These are phyloP conservation scores for Obba rivulosa DNA, from an alignment of 768 basidiomycete species.

Conservation along the genomic window DNA sequence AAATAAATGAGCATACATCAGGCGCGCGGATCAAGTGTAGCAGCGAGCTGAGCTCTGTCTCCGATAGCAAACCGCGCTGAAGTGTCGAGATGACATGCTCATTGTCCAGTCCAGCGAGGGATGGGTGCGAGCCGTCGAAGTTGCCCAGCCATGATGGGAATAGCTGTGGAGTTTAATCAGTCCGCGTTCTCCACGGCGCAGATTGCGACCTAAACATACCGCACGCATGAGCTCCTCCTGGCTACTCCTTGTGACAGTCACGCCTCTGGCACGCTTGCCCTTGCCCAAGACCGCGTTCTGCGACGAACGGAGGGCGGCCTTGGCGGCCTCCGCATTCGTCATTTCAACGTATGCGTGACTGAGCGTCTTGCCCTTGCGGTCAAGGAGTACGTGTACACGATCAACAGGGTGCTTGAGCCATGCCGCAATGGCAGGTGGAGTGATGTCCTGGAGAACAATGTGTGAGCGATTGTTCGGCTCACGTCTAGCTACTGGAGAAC, in stretches of 20 bases:
- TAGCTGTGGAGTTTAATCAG: constrained; percentile 36
- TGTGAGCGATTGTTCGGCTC: constrained; percentile 2
- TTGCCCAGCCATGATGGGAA: constrained; percentile 79
- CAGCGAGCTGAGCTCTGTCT: constrained; percentile 60
- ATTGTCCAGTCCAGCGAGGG: constrained; percentile 56
- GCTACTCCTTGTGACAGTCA: constrained; percentile 75
- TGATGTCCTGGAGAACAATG: constrained; percentile 59
- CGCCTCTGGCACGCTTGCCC: constrained; percentile 75
- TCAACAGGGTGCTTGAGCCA: constrained; percentile 72
- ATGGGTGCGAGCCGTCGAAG: constrained; percentile 66
- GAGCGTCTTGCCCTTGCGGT: constrained; percentile 76
- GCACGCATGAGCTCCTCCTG: constrained; percentile 82
- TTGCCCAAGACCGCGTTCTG: constrained; percentile 67
- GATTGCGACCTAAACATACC: constrained; percentile 34
- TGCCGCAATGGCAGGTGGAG: constrained; percentile 59
- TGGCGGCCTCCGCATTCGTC: constrained; percentile 52
- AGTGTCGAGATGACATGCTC: constrained; percentile 55
- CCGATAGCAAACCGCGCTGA: constrained; percentile 61
- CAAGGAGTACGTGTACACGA: constrained; percentile 74
- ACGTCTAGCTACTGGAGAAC: constrained; percentile 13
- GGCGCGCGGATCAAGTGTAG: constrained; percentile 70
- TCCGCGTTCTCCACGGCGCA: no score
- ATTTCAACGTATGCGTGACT: constrained; percentile 84
- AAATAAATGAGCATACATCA: constrained; percentile 46
- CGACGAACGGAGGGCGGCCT: constrained; percentile 55